Base-by-base conservation (phyloP, 768 basidiomycete genomes). In the Pholiota molesta region DNA sequence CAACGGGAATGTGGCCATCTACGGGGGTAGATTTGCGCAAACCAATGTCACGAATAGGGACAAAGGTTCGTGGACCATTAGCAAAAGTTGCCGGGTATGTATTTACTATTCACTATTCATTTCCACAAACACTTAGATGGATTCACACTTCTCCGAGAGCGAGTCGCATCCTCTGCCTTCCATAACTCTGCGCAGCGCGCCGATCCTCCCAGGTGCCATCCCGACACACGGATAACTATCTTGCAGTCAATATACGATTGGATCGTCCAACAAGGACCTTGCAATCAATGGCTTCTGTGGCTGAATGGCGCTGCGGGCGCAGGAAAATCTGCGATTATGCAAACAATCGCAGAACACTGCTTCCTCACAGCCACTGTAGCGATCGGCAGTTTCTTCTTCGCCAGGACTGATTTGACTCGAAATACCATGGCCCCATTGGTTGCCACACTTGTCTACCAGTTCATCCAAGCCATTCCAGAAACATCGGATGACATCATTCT, bases 221-320 rank as follows among this genome's bases (percentile, higher is more conserved):
- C 63, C 5, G 52, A 47, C 5, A 67, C 66, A 0, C 64, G 69
- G 14, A 51, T 51, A 29, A 63, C 54, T 10, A 60, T 69, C 16
- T 42, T 72, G 3, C 29, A 65, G 5, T 35, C 59, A 11, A 63
- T 73, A 6, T 49, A 61, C 31, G 52, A 64, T 17, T 70, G 69
- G 69, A 49, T 68, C 21, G 55, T 33, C 11, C 31, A 60, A 5
- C 2, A 17, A 0, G 31, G 33, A 5, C 35, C 16, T 42, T 45
- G 49, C 7, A 14, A 47, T 8, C 17, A 53, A 8, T 33, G 44
- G 39, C 47, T 62, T 13, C 14, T 67, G 3, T 67, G 66, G 63
- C 55, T 64, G 8, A 52, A 64, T 19, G 63, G 66, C 2, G 37
- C 61, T 17, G 63, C 58, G 3, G 66, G 66, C 11, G 53, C 66